These are phyloP conservation scores for Hemisphaericaspora subhashii DNA, from an alignment of 1,139 yeast species.

Conservation along the genomic window DNA sequence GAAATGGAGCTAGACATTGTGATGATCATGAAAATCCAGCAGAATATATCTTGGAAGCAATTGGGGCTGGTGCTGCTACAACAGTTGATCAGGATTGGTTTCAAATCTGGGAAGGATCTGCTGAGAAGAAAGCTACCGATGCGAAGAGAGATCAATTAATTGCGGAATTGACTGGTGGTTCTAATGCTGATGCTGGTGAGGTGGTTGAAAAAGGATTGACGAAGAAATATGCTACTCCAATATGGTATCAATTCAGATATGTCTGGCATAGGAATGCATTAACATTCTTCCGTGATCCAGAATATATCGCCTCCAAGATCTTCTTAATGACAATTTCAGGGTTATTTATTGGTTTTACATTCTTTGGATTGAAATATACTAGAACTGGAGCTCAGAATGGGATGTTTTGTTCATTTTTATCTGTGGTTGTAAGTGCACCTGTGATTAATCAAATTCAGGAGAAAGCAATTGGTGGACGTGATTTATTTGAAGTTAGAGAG, in stretches of 20 bases:
- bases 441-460: conserved; percentile 40
- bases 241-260: conserved; percentile 31
- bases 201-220: conserved; percentile 14
- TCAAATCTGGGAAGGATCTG: conserved; percentile 46
- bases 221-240: conserved; percentile 37
- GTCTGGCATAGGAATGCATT: conserved; percentile 34
- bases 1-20: conserved; percentile 64
- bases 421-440: conserved; percentile 52
- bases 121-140: conserved; percentile 23
- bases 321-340: conserved; percentile 47
- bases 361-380: conserved; percentile 37
- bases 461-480: conserved; percentile 52
- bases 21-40: conserved; percentile 59
- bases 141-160: conserved; percentile 19
- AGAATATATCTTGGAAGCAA: conserved; percentile 61
- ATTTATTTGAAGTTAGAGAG: conserved; percentile 62
- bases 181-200: conserved; percentile 3
- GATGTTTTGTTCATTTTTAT: conserved; percentile 51
- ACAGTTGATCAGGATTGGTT: conserved; percentile 45
- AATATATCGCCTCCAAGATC: conserved; percentile 43
- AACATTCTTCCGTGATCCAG: conserved; percentile 47
- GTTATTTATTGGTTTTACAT: conserved; percentile 55
- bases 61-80: conserved; percentile 72
- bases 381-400: conserved; percentile 53
- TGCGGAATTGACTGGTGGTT: conserved; percentile 15